phyloP scores from a whole-genome alignment of 2,329 filamentous ascomycete species.

The Lachnellula willkommii region DNA sequence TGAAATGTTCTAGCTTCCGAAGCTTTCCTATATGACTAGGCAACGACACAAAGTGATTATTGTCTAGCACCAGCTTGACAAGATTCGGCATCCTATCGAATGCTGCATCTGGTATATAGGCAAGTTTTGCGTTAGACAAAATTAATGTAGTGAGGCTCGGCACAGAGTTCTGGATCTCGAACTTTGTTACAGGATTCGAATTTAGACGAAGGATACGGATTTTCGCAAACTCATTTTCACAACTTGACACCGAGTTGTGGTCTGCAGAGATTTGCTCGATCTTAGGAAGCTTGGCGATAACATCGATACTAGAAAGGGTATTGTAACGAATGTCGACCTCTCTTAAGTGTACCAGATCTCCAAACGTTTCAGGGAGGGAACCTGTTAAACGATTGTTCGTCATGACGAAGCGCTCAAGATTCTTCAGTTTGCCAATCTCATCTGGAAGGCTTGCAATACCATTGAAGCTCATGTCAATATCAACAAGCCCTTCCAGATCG shows the following conservation, averaged over 20 bases:
- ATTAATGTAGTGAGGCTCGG: conserved; percentile 83
- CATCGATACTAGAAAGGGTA: conserved; percentile 78
- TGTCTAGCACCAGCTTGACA: conserved; percentile 82
- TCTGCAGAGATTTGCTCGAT: conserved; percentile 85
- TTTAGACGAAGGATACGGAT: conserved; percentile 84
- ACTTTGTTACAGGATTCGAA: conserved; percentile 91
- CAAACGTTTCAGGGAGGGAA: conserved; percentile 67
- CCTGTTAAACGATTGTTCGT: conserved; percentile 88
- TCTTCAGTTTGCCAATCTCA: conserved; percentile 69
- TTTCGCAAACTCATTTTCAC: conserved; percentile 80
- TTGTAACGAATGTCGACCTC: conserved; percentile 97
- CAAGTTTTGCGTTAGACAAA: conserved; percentile 83
- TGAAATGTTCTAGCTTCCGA: conserved; percentile 80
- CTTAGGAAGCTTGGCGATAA: conserved; percentile 75
- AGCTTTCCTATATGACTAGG: conserved; percentile 81
- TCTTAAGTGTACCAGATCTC: conserved; percentile 68
- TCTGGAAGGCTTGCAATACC: conserved; percentile 73
- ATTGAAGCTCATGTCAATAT: conserved; percentile 97
- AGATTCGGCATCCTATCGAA: conserved; percentile 85
- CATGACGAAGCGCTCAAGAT: conserved; percentile 83
- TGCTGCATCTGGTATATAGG: conserved; percentile 77
- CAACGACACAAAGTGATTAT: conserved; percentile 90
- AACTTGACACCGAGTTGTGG: conserved; percentile 87
- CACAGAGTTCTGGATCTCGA: conserved; percentile 71
- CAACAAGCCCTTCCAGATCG: conserved; percentile 74